phyloP scores from a whole-genome alignment of 805 yeast species.

The Zygosaccharomyces gambellarensis region DNA sequence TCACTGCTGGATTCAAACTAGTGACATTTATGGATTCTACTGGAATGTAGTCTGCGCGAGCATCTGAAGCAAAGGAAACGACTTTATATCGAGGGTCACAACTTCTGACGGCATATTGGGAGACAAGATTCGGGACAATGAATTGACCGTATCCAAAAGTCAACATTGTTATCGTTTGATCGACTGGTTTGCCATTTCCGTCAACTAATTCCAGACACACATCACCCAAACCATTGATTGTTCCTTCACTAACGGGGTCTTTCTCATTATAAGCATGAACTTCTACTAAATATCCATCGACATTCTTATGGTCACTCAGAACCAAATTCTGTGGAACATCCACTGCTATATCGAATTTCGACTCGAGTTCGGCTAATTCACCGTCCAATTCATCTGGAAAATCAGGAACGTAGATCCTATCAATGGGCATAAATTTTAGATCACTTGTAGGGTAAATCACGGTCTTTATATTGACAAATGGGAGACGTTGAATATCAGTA shows the following conservation, averaged over 20 bases:
- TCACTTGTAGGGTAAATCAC: slow-evolving; percentile 53
- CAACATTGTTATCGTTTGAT: slow-evolving; percentile 69
- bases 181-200: slow-evolving; percentile 18
- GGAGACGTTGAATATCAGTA: slow-evolving; percentile 40
- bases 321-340: slow-evolving; percentile 19
- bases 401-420: slow-evolving; percentile 47
- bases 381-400: slow-evolving; percentile 39
- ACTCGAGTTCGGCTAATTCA: slow-evolving; percentile 29
- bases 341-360: slow-evolving; percentile 20
- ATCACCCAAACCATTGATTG: slow-evolving; percentile 39
- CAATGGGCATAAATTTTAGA: slow-evolving; percentile 42
- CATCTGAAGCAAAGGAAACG: slow-evolving; percentile 20
- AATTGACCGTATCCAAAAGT: slow-evolving; percentile 83
- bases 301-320: slow-evolving; percentile 38
- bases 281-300: slow-evolving; percentile 59
- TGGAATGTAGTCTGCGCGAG: slow-evolving; percentile 24
- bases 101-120: slow-evolving; percentile 16
- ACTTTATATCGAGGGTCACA: slow-evolving; percentile 24
- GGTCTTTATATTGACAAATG: slow-evolving; percentile 50
- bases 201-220: slow-evolving; percentile 47
- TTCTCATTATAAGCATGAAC: slow-evolving; percentile 55
- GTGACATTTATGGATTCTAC: slow-evolving; percentile 14
- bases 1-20: slow-evolving; percentile 17
- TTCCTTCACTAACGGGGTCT: slow-evolving; percentile 18
- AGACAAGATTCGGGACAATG: slow-evolving; percentile 9